Conservation (phyloP, 2,329 filamentous ascomycete genomes). For the Fusarium denticulatum region DNA sequence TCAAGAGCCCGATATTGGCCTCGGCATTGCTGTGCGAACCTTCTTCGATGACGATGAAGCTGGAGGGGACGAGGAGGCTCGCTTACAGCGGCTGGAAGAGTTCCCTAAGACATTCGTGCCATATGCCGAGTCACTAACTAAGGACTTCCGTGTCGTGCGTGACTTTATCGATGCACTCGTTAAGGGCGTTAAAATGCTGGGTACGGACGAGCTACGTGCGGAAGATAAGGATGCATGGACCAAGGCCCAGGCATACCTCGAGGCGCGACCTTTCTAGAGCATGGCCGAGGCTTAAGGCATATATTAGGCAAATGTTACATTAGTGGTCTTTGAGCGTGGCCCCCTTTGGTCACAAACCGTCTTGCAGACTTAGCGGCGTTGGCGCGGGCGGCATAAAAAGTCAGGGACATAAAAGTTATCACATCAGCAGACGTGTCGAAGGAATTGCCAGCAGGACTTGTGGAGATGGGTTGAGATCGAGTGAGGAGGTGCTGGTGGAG, state of each 20-base stretch:
- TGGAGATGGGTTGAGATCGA: slow-evolving; percentile 27
- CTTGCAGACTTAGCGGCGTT: slow-evolving; percentile 42
- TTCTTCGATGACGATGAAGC: slow-evolving; percentile 78
- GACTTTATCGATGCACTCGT: slow-evolving; percentile 68
- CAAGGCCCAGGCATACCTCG: slow-evolving; percentile 64
- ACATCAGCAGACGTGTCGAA: slow-evolving; percentile 30
- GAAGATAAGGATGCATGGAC: slow-evolving; percentile 64
- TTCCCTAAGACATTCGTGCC: slow-evolving; percentile 68
- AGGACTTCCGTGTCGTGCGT: slow-evolving; percentile 67
- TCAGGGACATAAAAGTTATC: slow-evolving; percentile 39
- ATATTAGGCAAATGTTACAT: slow-evolving; percentile 34
- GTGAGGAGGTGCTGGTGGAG: neutral
- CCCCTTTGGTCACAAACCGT: slow-evolving; percentile 37
- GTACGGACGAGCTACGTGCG: slow-evolving; percentile 57
- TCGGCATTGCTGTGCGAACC: slow-evolving; percentile 83
- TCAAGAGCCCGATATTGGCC: slow-evolving; percentile 75
- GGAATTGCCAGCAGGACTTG: slow-evolving; percentile 33
- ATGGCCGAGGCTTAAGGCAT: slow-evolving; percentile 18
- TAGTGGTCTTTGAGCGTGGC: slow-evolving; percentile 32
- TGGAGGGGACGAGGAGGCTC: slow-evolving; percentile 61
- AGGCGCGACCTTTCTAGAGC: slow-evolving; percentile 52
- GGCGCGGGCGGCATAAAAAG: slow-evolving; percentile 40
- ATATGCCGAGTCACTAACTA: slow-evolving; percentile 65
- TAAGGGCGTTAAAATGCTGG: slow-evolving; percentile 65
- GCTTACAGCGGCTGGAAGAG: slow-evolving; percentile 55